These are phyloP conservation scores for Rhodotorula sp. DNA, from an alignment of 1,284 basidiomycete genomes.

Conservation along the genomic window DNA sequence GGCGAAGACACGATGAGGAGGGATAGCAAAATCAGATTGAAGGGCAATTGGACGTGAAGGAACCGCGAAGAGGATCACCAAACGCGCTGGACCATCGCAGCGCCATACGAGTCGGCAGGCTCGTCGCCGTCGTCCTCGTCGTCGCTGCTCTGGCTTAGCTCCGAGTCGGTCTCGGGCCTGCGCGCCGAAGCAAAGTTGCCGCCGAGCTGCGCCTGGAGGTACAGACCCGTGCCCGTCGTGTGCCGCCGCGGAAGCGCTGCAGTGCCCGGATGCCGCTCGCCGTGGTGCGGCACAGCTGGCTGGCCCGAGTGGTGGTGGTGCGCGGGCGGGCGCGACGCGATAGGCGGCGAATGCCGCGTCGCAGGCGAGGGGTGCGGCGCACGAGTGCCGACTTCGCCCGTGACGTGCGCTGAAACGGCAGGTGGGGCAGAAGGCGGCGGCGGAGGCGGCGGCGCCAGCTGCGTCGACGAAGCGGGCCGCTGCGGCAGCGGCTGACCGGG, in stretches of 20 bases:
- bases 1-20: too few species aligned
- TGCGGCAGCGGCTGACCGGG: slow-evolving; percentile 25
- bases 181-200: neutral
- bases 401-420: neutral
- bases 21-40: too few species aligned
- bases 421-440: neutral
- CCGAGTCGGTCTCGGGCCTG: slow-evolving; percentile 6
- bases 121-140: slow-evolving; percentile 8
- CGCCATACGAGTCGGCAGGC: slow-evolving; percentile 1
- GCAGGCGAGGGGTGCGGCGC: slow-evolving; percentile 29
- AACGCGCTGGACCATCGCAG: slow-evolving; percentile 5
- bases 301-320: slow-evolving; percentile 2
- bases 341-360: neutral
- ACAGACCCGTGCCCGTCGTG: slow-evolving; percentile 36
- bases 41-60: too few species aligned
- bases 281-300: neutral
- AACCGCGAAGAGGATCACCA: slow-evolving; percentile 3
- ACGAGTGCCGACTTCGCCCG: slow-evolving; percentile 9
- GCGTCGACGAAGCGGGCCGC: slow-evolving; percentile 12
- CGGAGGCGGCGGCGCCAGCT: slow-evolving; percentile 2
- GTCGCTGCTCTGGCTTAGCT: slow-evolving; percentile 17
- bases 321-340: neutral
- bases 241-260: slow-evolving; percentile 18
- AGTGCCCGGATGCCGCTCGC: neutral
- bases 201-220: slow-evolving; percentile 24